phyloP scores from a whole-genome alignment of 805 yeast species.

The Debaryomyces castellii region DNA sequence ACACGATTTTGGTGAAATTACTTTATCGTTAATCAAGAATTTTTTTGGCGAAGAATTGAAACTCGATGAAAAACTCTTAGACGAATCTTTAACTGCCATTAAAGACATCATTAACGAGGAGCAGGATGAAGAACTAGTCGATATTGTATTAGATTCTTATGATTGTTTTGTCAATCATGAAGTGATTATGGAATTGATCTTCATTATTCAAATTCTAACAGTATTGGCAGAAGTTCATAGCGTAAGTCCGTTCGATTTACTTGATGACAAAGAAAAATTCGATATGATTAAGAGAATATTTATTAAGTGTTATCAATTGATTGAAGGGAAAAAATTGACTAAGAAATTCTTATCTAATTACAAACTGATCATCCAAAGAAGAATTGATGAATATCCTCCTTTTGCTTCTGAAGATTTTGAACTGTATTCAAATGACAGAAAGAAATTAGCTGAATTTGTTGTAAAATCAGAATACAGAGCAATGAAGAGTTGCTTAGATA shows the following conservation, averaged over 20 bases:
- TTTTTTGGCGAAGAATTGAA: slow-evolving; percentile 27
- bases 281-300: slow-evolving; percentile 48
- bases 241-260: slow-evolving; percentile 16
- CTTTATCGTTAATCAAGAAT: slow-evolving; percentile 40
- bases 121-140: slow-evolving; percentile 41
- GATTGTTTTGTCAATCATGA: slow-evolving; percentile 63
- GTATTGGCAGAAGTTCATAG: slow-evolving; percentile 26
- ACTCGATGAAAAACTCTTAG: slow-evolving; percentile 27
- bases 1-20: slow-evolving; percentile 79
- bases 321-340: slow-evolving; percentile 53
- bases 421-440: slow-evolving; percentile 14
- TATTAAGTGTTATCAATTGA: slow-evolving; percentile 60
- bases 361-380: slow-evolving; percentile 26
- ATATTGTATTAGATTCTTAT: slow-evolving; percentile 52
- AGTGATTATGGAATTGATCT: slow-evolving; percentile 55
- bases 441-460: slow-evolving; percentile 54
- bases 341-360: slow-evolving; percentile 28
- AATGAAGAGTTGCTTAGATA: slow-evolving; percentile 39
- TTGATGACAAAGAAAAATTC: slow-evolving; percentile 19
- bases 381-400: slow-evolving; percentile 51
- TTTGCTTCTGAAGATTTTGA: slow-evolving; percentile 21
- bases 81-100: slow-evolving; percentile 32
- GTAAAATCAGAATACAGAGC: slow-evolving; percentile 56
- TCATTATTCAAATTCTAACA: slow-evolving; percentile 54
- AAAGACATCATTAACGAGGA: slow-evolving; percentile 32